phyloP scores from a whole-genome alignment of 768 basidiomycete species.

The Ramaria sp. region DNA sequence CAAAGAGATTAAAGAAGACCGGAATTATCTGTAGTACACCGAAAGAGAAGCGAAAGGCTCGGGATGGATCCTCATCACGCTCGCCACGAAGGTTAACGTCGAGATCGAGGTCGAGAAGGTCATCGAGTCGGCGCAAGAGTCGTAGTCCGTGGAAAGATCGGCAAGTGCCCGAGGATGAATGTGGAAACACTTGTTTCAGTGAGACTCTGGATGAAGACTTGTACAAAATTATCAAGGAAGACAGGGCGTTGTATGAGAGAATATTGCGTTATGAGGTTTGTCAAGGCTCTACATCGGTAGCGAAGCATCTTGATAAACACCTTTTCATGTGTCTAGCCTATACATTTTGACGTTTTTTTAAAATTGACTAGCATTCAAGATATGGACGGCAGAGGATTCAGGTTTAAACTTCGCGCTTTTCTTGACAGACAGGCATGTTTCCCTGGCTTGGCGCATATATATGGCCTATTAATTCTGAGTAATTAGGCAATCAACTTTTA shows the following conservation, averaged over 20 bases:
- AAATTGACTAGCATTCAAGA: slow-evolving; percentile 26
- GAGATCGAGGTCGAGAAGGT: slow-evolving; percentile 18
- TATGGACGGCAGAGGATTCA: slow-evolving; percentile 23
- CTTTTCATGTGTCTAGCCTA: slow-evolving; percentile 42
- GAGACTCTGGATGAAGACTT: slow-evolving; percentile 29
- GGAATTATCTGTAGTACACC: not conserved
- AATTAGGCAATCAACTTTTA: slow-evolving; percentile 46
- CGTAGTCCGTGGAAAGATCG: slow-evolving; percentile 1
- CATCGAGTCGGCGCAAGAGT: not conserved
- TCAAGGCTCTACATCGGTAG: not conserved
- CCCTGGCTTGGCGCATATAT: not conserved
- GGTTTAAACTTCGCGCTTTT: slow-evolving; percentile 32
- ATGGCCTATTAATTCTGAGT: not conserved
- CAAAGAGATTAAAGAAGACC: not conserved
- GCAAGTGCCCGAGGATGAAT: slow-evolving; percentile 11
- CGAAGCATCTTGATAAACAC: not conserved
- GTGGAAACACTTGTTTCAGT: slow-evolving; percentile 1
- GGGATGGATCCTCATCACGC: not conserved
- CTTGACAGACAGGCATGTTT: slow-evolving; percentile 43
- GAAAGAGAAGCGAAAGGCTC: not conserved
- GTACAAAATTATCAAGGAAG: slow-evolving; percentile 30
- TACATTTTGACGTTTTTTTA: slow-evolving; percentile 44
- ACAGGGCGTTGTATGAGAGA: slow-evolving; percentile 39
- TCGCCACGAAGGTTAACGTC: slow-evolving; percentile 27
- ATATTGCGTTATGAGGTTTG: slow-evolving; percentile 59